Base-by-base conservation (phyloP, 345 rosid genomes). In the Salix suchowensis region DNA sequence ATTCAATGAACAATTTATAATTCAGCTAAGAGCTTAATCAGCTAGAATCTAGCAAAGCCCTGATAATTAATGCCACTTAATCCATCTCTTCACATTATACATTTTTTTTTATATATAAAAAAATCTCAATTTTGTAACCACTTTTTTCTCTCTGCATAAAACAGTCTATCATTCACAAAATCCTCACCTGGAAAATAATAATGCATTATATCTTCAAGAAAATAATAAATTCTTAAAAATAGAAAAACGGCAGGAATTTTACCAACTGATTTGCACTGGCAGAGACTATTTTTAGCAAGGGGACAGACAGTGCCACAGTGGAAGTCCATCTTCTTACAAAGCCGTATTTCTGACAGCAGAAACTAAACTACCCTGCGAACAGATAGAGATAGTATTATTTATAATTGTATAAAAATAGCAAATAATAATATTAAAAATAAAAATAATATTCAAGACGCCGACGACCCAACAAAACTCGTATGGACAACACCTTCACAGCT, bases 281-380 rank as follows among this genome's bases (percentile, higher is more conserved):
- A 9, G 2, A 55, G 62, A 24, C 62, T 58, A n/a, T 58, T n/a
- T n/a, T n/a, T 58, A n/a, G 23, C 6, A 3, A 58, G 62, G 62
- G 24, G 28, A 58, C 62, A 58, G 62, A 10, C 13, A 42, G 14
- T 42, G 46, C 46, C 4, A 42, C 46, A 10, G 46, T 42, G 46
- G 46, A 4, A 58, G 62, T n/a, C 23, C 52, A 15, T 15, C 16
- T 70, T 64, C 34, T 60, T 42, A 44, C 70, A 62, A 26, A 19
- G 70, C 76, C 70, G 76, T 64, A 62, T 70, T 75, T 34, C 79
- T 70, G 79, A 70, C 79, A 77, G 6, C 19, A 67, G 52, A 67
- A 19, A 40, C 4, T 4, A 54, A 50, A 26, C 24, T 18, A 64
- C 11, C 37, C 19, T 15, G 7, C 3, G 19, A 23, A 70, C 37